Percentiles rank a stretch among this genome's conserved stretches.
Conservation (phyloP, 495 filamentous ascomycete species). For the Penicillium crystallinum region DNA sequence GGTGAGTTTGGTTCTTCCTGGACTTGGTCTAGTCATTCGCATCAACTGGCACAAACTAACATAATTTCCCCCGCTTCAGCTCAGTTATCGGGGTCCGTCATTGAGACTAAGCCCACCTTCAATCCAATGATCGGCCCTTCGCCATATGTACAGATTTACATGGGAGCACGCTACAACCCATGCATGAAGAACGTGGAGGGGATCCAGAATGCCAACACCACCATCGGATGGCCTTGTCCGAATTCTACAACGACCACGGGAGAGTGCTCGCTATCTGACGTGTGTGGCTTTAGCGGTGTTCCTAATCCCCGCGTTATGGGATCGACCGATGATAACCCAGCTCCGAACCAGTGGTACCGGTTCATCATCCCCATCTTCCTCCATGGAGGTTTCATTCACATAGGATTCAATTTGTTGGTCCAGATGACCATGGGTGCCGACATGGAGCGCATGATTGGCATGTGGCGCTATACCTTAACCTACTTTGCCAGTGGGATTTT, state of each 20-base stretch:
- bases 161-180: conserved; percentile 88
- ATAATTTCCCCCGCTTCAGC: conserved; percentile 8
- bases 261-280: conserved; percentile 65
- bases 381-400: conserved; percentile 89
- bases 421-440: conserved; percentile 83
- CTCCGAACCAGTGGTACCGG: conserved; percentile 91
- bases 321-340: conserved; percentile 38
- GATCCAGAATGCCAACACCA: conserved; percentile 52
- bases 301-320: conserved; percentile 49
- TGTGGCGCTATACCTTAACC: conserved; percentile 77
- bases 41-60: conserved; percentile 15
- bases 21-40: neutral
- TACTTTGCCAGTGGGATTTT: conserved; percentile 92
- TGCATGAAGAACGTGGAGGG: conserved; percentile 84
- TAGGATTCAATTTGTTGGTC: conserved; percentile 88
- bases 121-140: conserved; percentile 98
- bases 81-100: conserved; percentile 56
- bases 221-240: conserved; percentile 67
- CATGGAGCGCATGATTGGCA: conserved; percentile 84
- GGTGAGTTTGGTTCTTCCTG: conserved; percentile 46
- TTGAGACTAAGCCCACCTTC: conserved; percentile 78
- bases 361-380: conserved; percentile 96
- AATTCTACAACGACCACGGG: conserved; percentile 54
- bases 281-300: conserved; percentile 77
- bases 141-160: conserved; percentile 83